A percentile compares a stretch with the other conserved stretches of the same genome.
These are phyloP conservation scores for Phytophthora pseudosyringae DNA, from an alignment of 352 stramenopile genomes.

Conservation along the genomic window DNA sequence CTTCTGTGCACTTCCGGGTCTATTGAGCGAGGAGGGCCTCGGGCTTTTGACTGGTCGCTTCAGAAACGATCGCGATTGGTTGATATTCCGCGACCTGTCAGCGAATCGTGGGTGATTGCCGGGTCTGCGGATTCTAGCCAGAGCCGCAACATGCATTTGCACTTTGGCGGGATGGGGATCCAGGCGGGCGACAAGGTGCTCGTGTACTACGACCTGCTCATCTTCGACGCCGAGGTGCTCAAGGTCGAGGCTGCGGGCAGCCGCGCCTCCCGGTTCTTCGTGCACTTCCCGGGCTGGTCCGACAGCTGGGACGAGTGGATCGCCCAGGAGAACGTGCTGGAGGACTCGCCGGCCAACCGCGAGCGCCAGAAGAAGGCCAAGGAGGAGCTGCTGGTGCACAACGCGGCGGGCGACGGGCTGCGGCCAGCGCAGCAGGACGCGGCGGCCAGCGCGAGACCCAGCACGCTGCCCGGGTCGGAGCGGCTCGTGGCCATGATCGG, in stretches of 20 bases:
- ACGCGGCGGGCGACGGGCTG: neutral
- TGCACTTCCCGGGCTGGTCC: slow-evolving; percentile 37
- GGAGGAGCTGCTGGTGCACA: slow-evolving; percentile 29
- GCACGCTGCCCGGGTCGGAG: slow-evolving; percentile 25
- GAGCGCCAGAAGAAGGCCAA: slow-evolving; percentile 38
- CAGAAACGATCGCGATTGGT: slow-evolving; percentile 13
- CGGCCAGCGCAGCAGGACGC: slow-evolving; percentile 18
- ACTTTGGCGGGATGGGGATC: slow-evolving; percentile 27
- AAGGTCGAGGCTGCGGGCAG: slow-evolving; percentile 9
- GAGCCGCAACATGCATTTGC: slow-evolving; percentile 11
- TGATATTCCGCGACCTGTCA: neutral
- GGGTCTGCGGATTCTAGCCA: slow-evolving; percentile 5
- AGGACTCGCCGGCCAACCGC: slow-evolving; percentile 33
- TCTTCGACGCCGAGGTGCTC: slow-evolving; percentile 37
- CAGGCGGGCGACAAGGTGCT: slow-evolving; percentile 35
- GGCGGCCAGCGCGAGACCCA: slow-evolving; percentile 24
- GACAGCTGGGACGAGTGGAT: slow-evolving; percentile 40
- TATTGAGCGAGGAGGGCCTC: slow-evolving; percentile 10
- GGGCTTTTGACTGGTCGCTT: slow-evolving; percentile 40
- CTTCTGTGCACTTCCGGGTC: neutral
- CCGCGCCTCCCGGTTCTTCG: slow-evolving; percentile 13
- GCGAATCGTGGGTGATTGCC: slow-evolving; percentile 12
- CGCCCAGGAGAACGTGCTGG: slow-evolving; percentile 29
- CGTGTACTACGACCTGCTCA: slow-evolving; percentile 44
- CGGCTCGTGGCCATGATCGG: slow-evolving; percentile 34